phyloP scores from a whole-genome alignment of 2,329 filamentous ascomycete genomes.

The Aspergillus sojae region DNA sequence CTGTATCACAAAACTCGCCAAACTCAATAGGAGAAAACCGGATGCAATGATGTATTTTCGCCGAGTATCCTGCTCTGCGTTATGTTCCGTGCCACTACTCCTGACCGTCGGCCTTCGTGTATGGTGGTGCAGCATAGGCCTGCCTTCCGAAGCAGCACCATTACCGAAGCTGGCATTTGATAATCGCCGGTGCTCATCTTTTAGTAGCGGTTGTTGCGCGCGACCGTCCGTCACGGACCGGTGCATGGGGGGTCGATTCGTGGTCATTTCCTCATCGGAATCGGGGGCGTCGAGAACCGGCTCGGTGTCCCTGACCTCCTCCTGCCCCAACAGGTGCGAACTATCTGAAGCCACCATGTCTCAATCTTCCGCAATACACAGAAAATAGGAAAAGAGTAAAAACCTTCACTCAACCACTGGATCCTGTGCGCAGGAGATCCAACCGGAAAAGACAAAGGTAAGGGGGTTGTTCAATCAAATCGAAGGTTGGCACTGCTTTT shows the following conservation, averaged over 20 bases:
- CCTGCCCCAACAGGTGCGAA: slow-evolving; percentile 26
- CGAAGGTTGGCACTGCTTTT: not conserved
- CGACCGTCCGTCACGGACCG: slow-evolving; percentile 50
- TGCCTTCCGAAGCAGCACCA: slow-evolving; percentile 34
- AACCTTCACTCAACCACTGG: slow-evolving; percentile 6
- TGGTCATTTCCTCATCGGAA: slow-evolving; percentile 49
- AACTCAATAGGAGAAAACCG: slow-evolving; percentile 78
- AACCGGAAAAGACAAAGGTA: not conserved
- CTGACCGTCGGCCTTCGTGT: slow-evolving; percentile 69
- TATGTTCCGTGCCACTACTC: slow-evolving; percentile 72
- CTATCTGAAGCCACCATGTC: slow-evolving; percentile 37
- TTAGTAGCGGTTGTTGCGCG: slow-evolving; percentile 58
- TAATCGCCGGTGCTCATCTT: slow-evolving; percentile 45
- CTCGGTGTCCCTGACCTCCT: slow-evolving; percentile 35
- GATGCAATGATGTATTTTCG: slow-evolving; percentile 86
- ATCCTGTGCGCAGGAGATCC: not conserved
- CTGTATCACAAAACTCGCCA: slow-evolving; percentile 89
- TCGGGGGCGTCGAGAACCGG: slow-evolving; percentile 39
- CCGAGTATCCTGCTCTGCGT: slow-evolving; percentile 66
- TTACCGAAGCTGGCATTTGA: slow-evolving; percentile 32
- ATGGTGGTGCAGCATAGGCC: slow-evolving; percentile 46
- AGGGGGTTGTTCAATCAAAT: slow-evolving; percentile 4
- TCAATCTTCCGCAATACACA: slow-evolving; percentile 9
- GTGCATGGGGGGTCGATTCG: slow-evolving; percentile 51
- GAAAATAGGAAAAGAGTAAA: slow-evolving; percentile 5